Base-by-base conservation (phyloP, 441 rosid species). In the Erodium trifolium region DNA sequence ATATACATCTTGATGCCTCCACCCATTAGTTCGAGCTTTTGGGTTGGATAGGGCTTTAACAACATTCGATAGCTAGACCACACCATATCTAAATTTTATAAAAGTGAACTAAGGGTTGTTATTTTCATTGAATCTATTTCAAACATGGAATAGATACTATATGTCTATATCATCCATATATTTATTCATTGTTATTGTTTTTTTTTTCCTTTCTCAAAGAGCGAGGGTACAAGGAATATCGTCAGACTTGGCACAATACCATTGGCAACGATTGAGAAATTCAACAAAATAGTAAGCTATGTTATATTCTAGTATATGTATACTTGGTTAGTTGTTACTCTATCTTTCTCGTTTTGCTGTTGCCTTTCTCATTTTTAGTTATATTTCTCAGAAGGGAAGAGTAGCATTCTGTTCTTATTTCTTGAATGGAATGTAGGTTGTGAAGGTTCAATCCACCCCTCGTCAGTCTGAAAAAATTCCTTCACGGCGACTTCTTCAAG, bases 171-270 rank as follows among this genome's bases (percentile, higher is more conserved):
- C 39, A 12, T 65, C 67, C 16, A 14, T 66, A 27, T 73, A 66
- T 53, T 78, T 57, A 34, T 67, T 70, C 16, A 18, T 53, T 47
- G 62, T 62, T 67, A 69, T 78, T 62, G 75, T 79, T 14, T 72
- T 62, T 57, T 57, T 80, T 76, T 34, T 34, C 37, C 27, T 34
- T 5, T 34, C 37, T 34, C 67, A 43, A 71, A 93, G 99, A 84
- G 93, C 60, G 96, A 91, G 71, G 96, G 89, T 70, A 87, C 92
- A 34, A 81, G 95, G 81, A 77, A 87, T 72, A 78, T 85, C 49
- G 80, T 88, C 78, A 79, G 86, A 35, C 87, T 93, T 27, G 99
- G 97, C 68, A 91, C 99, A 27, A 82, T 93, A 71, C 96, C 99
- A 0, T 47, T 93, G 73, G 86, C 81, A 71, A 74, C 96, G 65